These are phyloP conservation scores for Starmerella floris DNA, from an alignment of 805 yeast genomes.

Conservation along the genomic window DNA sequence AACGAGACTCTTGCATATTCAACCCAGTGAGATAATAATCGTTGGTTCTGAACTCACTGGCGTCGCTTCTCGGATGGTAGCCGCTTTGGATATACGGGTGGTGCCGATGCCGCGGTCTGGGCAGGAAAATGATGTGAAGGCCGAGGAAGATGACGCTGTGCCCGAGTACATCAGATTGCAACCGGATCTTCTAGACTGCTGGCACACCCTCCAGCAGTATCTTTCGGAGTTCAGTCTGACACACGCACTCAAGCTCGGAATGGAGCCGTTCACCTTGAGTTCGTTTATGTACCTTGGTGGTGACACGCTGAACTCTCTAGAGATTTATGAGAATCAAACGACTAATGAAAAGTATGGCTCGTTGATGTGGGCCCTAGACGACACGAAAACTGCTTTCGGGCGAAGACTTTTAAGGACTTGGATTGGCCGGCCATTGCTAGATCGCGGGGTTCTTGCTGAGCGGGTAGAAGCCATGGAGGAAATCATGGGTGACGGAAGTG, in stretches of 20 bases:
- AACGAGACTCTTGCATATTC: conserved; percentile 57
- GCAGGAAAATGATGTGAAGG: background rate
- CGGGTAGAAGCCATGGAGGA: conserved; percentile 51
- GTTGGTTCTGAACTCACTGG: conserved; percentile 26
- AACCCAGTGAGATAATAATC: conserved; percentile 61
- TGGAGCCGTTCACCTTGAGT: conserved; percentile 37
- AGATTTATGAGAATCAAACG: conserved; percentile 56
- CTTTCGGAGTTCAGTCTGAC: conserved; percentile 52
- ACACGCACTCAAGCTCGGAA: conserved; percentile 37
- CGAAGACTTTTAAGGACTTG: conserved; percentile 51
- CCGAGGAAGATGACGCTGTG: background rate
- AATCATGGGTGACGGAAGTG: conserved; percentile 22
- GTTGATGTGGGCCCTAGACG: conserved; percentile 65
- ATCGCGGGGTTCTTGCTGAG: conserved; percentile 40
- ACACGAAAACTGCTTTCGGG: conserved; percentile 70
- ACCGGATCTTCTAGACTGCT: conserved; percentile 15
- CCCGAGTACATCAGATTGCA: background rate
- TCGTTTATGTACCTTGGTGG: conserved; percentile 45
- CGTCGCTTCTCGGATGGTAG: conserved; percentile 4
- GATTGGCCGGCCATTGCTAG: conserved; percentile 59
- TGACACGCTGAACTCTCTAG: conserved; percentile 56
- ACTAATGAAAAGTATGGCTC: conserved; percentile 50
- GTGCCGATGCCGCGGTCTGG: conserved; percentile 10
- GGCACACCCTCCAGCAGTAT: conserved; percentile 34
- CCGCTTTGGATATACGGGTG: conserved; percentile 10